Base-by-base conservation (phyloP, 2,329 filamentous ascomycete species). In the Chaetomium sp. region DNA sequence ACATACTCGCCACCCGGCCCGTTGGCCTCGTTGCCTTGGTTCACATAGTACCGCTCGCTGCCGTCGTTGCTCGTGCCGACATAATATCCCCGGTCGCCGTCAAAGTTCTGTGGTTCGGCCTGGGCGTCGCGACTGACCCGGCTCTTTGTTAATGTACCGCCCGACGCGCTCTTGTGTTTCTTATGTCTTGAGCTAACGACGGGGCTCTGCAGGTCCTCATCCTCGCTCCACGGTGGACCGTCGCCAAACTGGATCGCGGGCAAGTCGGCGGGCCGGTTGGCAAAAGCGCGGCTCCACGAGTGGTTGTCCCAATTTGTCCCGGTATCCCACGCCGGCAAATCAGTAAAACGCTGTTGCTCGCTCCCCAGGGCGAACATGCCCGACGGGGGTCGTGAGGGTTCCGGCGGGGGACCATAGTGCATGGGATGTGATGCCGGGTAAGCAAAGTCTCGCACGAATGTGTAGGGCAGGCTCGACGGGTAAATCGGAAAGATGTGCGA, bases 381-480 rank as follows among this genome's bases (percentile, higher is more conserved):
- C 0, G 93, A 96, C 9, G 87, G 83, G n/a, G 87, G 86, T 60
- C 82, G 79, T 59, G 87, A 88, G 29, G 87, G 82, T 71, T 93
- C 90, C 45, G 90, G 89, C 19, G 92, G 89, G n/a, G 94, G 91
- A 1, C 95, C 95, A 82, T 97, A 97, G 80, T 98, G 95, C 77
- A 97, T 83, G 51, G 92, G 93, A 76, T 98, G 91, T 62, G 85
- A 83, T 29, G 85, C 75, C 35, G 92, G 87, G 75, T 98, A 99
- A 70, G 95, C 95, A 79, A 98, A 99, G 82, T 99, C 95, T 73
- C 95, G 90, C 69, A 99, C 93, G 53, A 92, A 83, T n/a, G 93
- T 88, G 76, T 97, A 97, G 7, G 91, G 78, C 21, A 97, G 85
- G 74, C 88, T 96, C 65, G 93, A 95, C 72, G 92, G 90, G 77